Evolutionary conservation across 768 basidiomycete genomes (phyloP).

Genomic region (Suillus plorans): DNA sequence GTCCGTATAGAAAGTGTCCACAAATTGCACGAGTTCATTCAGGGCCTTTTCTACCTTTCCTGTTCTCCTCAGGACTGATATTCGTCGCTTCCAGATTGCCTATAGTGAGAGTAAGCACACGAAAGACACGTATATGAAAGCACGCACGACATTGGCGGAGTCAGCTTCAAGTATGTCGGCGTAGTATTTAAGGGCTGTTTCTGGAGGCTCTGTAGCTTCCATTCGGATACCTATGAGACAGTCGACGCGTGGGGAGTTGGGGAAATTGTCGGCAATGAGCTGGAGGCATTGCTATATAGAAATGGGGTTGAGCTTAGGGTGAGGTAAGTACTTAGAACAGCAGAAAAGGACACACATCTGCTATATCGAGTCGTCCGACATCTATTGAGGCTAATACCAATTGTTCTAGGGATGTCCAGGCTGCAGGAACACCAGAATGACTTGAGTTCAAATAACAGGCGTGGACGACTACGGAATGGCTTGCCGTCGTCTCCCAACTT

Average conservation of each 20-base stretch:
- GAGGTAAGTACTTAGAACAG: neutral
- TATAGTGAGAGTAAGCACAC: slow-evolving; percentile 20
- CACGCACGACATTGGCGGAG: slow-evolving; percentile 67
- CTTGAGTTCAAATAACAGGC: neutral
- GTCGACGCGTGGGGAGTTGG: slow-evolving; percentile 76
- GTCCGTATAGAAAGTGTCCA: slow-evolving; percentile 89
- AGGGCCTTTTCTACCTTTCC: slow-evolving; percentile 68
- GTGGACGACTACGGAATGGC: slow-evolving; percentile 5
- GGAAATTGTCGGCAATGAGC: slow-evolving; percentile 70
- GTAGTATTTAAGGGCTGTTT: slow-evolving; percentile 63
- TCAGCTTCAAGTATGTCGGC: slow-evolving; percentile 59
- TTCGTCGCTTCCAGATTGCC: slow-evolving; percentile 81
- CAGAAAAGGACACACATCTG: slow-evolving; percentile 57
- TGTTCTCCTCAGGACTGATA: slow-evolving; percentile 64
- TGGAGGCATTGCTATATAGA: slow-evolving; percentile 41
- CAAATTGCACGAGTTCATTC: slow-evolving; percentile 65
- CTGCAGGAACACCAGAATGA: slow-evolving; percentile 34
- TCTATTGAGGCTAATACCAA: slow-evolving; percentile 77
- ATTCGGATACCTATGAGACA: slow-evolving; percentile 76
- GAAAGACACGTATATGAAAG: neutral
- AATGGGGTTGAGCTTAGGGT: slow-evolving; percentile 11
- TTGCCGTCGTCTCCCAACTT: slow-evolving; percentile 58
- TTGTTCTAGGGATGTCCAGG: slow-evolving; percentile 82
- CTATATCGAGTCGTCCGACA: slow-evolving; percentile 66
- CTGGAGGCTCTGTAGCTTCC: slow-evolving; percentile 63